Base-by-base conservation (phyloP, 768 basidiomycete genomes). In the Clitopilus passeckerianus region DNA sequence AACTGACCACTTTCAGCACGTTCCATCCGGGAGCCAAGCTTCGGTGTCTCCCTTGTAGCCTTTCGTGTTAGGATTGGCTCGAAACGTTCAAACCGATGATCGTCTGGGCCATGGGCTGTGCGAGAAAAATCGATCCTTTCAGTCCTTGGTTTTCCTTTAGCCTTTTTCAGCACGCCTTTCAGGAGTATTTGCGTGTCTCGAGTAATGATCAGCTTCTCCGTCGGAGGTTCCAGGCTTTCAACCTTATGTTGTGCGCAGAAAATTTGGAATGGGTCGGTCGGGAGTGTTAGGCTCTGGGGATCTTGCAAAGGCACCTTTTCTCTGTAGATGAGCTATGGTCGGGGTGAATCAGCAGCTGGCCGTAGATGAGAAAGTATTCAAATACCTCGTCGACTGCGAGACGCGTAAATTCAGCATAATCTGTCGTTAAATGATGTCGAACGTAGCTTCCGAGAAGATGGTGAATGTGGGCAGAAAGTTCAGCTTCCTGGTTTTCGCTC, bases 371-470 rank as follows among this genome's bases (percentile, higher is more conserved):
- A 34, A 55, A 14, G 22, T 22, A 43, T 37, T 41, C 18, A 33
- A 34, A 2, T 35, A 58, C 74, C 64, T 84, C 74, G 41, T 75
- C 64, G 15, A 83, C 79, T 1, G 77, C 74, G 58, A 72, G 67
- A 60, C 82, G 74, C 3, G 86, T 87, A 64, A 80, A 83, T 14
- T 74, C 67, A 46, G 83, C 69, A 66, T 89, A 80, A 66, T 87
- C 77, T 57, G 71, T 79, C 0, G 85, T 81, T 33, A 86, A 69
- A 68, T 90, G 80, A 16, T 67, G 70, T 34, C 75, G 75, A 6
- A 74, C 79, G 64, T 89, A 90, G 43, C 79, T 74, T 27, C 82
- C 71, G 27, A 89, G 75, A 27, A 86, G 68, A 34, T 77, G 70
- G 41, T 77, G 82, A 59, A 89, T 81, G 65, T 87, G 86, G 34